Conservation (phyloP, 2,329 filamentous ascomycete species). For the Cryphonectria radicalis region DNA sequence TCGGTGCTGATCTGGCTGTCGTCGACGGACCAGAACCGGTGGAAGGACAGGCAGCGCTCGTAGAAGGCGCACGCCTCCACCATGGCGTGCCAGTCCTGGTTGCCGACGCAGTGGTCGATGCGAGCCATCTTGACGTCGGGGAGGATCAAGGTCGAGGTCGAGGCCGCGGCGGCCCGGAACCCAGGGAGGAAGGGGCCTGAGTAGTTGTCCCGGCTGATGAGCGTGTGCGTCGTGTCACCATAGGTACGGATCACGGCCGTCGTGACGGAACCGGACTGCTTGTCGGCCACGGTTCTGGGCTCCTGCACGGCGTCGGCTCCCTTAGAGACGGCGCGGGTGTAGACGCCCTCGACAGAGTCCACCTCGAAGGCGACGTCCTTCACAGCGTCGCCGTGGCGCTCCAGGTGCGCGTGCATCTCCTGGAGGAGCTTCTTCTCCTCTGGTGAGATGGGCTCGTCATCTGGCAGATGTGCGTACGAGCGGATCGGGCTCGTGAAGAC, state of each 20-base stretch:
- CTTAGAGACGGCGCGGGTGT: constrained; percentile 69
- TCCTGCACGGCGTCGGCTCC: constrained; percentile 66
- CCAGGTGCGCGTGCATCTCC: constrained; percentile 82
- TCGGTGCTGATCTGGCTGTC: constrained; percentile 92
- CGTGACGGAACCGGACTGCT: constrained; percentile 67
- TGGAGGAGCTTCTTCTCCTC: constrained; percentile 68
- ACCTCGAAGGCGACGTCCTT: constrained; percentile 97
- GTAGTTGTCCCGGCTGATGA: constrained; percentile 76
- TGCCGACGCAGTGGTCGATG: constrained; percentile 97
- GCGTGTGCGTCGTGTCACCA: constrained; percentile 92
- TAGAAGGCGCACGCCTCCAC: constrained; percentile 71
- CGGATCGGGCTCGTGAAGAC: constrained; percentile 83
- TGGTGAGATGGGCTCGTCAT: constrained; percentile 63
- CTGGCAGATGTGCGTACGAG: constrained; percentile 57
- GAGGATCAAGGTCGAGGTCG: constrained; percentile 48
- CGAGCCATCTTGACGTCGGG: constrained; percentile 70
- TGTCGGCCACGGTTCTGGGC: constrained; percentile 60
- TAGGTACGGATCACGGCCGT: constrained; percentile 88
- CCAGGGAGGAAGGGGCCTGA: constrained; percentile 81
- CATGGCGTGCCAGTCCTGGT: constrained; percentile 95
- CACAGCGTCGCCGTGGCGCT: constrained; percentile 88
- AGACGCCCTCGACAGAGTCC: constrained; percentile 83
- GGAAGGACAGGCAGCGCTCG: constrained; percentile 87
- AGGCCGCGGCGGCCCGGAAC: constrained; percentile 62
- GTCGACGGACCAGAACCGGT: constrained; percentile 97